Evolutionary conservation across 1,284 basidiomycete genomes (phyloP).

Genomic region (Irpex sp.): DNA sequence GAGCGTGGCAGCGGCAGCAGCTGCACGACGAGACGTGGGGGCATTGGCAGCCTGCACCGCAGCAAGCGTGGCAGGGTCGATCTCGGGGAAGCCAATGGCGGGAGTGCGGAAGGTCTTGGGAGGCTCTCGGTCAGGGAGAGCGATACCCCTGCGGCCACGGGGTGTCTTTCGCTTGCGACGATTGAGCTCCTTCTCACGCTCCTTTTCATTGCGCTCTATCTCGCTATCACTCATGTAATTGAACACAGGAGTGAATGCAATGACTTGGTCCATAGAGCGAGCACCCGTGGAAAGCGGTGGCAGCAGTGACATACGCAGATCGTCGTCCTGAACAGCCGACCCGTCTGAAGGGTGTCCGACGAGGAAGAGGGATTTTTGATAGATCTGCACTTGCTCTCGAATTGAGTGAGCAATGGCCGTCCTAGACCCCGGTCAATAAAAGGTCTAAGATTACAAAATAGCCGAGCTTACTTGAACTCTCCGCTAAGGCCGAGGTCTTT

Average conservation of each 20-base stretch:
- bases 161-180: slow-evolving; percentile 86
- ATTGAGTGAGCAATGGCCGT: slow-evolving; percentile 96
- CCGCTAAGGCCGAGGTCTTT: slow-evolving; percentile 88
- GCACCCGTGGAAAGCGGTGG: slow-evolving; percentile 72
- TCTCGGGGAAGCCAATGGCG: slow-evolving; percentile 79
- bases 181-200: slow-evolving; percentile 88
- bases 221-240: slow-evolving; percentile 88
- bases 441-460: not conserved
- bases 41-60: slow-evolving; percentile 59
- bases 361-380: slow-evolving; percentile 90
- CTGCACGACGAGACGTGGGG: slow-evolving; percentile 73
- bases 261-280: slow-evolving; percentile 72
- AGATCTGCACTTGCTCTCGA: slow-evolving; percentile 90
- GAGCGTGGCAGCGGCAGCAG: slow-evolving; percentile 78
- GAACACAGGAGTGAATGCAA: slow-evolving; percentile 83
- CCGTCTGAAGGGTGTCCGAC: slow-evolving; percentile 87
- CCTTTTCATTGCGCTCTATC: slow-evolving; percentile 86
- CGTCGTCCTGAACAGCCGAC: slow-evolving; percentile 82
- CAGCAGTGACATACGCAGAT: slow-evolving; percentile 87
- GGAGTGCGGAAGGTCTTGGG: slow-evolving; percentile 89
- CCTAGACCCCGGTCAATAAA: slow-evolving; percentile 37
- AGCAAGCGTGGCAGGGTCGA: slow-evolving; percentile 66
- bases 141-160: slow-evolving; percentile 85
- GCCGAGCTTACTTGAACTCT: slow-evolving; percentile 78
- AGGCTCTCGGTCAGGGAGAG: slow-evolving; percentile 90